These are phyloP conservation scores for Botrytis sinoallii DNA, from an alignment of 2,329 filamentous ascomycete species.

Conservation along the genomic window DNA sequence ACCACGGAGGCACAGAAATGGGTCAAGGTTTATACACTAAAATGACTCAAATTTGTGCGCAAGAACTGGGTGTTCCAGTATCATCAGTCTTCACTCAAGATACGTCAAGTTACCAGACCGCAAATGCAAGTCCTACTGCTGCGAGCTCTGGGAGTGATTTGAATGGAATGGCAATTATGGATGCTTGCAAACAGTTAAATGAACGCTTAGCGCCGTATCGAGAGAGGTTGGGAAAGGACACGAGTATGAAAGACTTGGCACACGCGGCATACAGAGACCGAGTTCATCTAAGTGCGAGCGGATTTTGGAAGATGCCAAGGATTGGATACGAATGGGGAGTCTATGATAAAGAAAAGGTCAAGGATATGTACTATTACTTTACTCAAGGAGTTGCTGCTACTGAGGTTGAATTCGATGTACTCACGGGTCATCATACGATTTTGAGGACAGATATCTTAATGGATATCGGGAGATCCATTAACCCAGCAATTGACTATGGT, in stretches of 20 bases:
- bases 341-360: conserved; percentile 66
- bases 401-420: conserved; percentile 88
- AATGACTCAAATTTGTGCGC: conserved; percentile 88
- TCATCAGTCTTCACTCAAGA: conserved; percentile 85
- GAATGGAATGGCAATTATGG: conserved; percentile 92
- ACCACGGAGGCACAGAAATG: conserved; percentile 96
- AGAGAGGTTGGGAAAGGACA: conserved; percentile 70
- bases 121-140: conserved; percentile 86
- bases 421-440: conserved; percentile 93
- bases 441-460: conserved; percentile 91
- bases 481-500: conserved; percentile 74
- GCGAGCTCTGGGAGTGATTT: conserved; percentile 90
- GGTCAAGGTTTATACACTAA: conserved; percentile 92
- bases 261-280: conserved; percentile 92
- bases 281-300: conserved; percentile 88
- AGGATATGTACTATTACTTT: conserved; percentile 91
- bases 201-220: conserved; percentile 79
- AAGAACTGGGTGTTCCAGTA: conserved; percentile 77
- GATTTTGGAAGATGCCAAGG: conserved; percentile 93
- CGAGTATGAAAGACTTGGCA: conserved; percentile 81
- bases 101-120: conserved; percentile 89
- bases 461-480: conserved; percentile 77
- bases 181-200: conserved; percentile 87
- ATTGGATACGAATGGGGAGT: conserved; percentile 91
- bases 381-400: conserved; percentile 86